Percentiles rank a stretch among this genome's conserved stretches.
Conservation (phyloP, 208 protist species). For the Wallacemonas collosoma region DNA sequence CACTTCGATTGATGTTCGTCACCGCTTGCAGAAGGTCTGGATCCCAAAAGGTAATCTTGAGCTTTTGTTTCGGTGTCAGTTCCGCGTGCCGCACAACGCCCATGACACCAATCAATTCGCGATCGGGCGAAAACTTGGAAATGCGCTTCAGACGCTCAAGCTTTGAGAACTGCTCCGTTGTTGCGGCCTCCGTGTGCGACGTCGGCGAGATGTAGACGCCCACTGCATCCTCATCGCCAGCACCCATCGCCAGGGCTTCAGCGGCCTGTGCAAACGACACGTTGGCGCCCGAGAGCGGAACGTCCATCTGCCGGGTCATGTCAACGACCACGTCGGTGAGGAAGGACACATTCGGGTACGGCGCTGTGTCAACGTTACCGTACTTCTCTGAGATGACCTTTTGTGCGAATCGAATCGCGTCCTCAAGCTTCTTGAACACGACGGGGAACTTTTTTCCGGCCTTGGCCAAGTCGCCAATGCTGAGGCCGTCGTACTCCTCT, state of each 20-base stretch:
- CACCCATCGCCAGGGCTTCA: neutral
- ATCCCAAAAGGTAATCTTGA: conserved; percentile 54
- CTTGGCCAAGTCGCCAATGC: conserved; percentile 31
- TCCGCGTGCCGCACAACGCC: conserved; percentile 58
- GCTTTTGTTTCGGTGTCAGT: conserved; percentile 60
- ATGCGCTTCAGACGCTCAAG: conserved; percentile 46
- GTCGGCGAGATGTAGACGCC: conserved; percentile 16
- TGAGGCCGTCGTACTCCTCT: conserved; percentile 48
- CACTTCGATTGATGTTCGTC: conserved; percentile 14
- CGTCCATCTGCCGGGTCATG: conserved; percentile 23
- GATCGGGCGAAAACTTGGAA: conserved; percentile 42
- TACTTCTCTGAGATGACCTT: conserved; percentile 44
- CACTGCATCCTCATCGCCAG: conserved; percentile 10
- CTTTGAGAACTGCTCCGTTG: conserved; percentile 2
- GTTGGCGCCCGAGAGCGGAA: neutral
- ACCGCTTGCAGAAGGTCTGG: conserved; percentile 27
- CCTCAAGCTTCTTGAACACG: conserved; percentile 47
- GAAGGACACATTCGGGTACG: conserved; percentile 60
- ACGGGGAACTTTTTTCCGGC: conserved; percentile 45
- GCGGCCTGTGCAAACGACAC: neutral
- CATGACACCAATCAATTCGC: conserved; percentile 52
- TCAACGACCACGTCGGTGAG: conserved; percentile 46
- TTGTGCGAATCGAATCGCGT: conserved; percentile 48
- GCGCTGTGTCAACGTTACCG: conserved; percentile 50
- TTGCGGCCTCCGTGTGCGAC: neutral